Evolutionary conservation across 2,329 filamentous ascomycete genomes (phyloP).

Genomic region (Colletotrichum tamarilloi): DNA sequence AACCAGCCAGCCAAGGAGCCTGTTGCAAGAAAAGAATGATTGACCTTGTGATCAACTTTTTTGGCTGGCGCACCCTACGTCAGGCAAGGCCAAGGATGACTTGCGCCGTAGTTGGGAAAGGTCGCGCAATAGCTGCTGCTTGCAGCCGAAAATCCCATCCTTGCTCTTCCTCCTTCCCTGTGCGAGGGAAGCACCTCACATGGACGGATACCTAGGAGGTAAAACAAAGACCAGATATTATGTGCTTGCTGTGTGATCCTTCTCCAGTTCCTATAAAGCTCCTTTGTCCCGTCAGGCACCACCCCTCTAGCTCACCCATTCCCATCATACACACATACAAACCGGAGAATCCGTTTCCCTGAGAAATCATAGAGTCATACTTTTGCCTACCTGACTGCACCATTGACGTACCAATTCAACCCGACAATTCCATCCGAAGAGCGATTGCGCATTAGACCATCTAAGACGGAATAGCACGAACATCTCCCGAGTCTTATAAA

Average conservation of each 20-base stretch:
- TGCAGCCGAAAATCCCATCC: slow-evolving; percentile 24
- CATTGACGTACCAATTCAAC: too few species aligned
- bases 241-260: slow-evolving; percentile 3
- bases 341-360: not conserved
- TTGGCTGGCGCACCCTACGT: slow-evolving; percentile 22
- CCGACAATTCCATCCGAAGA: too few species aligned
- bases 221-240: slow-evolving; percentile 14
- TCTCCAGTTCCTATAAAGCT: slow-evolving; percentile 29
- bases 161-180: not conserved
- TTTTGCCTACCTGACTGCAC: not conserved
- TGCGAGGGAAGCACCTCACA: slow-evolving; percentile 5
- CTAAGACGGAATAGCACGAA: not conserved
- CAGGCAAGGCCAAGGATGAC: slow-evolving; percentile 28
- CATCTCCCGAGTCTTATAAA: too few species aligned
- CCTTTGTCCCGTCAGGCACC: slow-evolving; percentile 12
- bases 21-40: slow-evolving; percentile 20
- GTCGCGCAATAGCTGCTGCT: slow-evolving; percentile 31
- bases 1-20: slow-evolving; percentile 3
- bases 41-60: slow-evolving; percentile 36
- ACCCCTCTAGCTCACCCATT: not conserved
- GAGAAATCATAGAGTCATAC: not conserved
- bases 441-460: too few species aligned
- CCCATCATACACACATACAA: not conserved
- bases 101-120: slow-evolving; percentile 28
- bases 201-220: too few species aligned